A percentile compares a stretch with the other conserved stretches of the same genome.
phyloP scores from a whole-genome alignment of 2,329 filamentous ascomycete genomes.

The Arthrobotrys sinensis region DNA sequence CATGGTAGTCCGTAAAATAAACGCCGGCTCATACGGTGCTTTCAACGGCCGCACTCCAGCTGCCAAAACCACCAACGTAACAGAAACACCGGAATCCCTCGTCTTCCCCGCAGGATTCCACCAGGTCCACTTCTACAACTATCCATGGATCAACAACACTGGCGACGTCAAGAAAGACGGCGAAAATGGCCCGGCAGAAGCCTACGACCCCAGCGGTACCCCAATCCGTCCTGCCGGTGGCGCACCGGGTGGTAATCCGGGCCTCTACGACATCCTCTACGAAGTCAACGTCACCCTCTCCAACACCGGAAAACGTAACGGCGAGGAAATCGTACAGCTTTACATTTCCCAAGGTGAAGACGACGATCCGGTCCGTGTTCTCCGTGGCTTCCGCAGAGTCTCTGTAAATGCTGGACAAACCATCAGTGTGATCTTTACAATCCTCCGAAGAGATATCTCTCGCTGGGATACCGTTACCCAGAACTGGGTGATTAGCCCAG shows the following conservation, averaged over 20 bases:
- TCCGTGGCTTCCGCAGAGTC: constrained; percentile 87
- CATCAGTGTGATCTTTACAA: constrained; percentile 72
- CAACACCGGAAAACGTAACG: constrained; percentile 77
- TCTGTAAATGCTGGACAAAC: constrained; percentile 76
- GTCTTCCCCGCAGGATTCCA: constrained; percentile 76
- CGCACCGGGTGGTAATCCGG: constrained; percentile 73
- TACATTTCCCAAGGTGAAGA: constrained; percentile 86
- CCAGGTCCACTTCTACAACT: constrained; percentile 73
- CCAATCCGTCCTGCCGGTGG: constrained; percentile 77
- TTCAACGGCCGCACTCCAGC: constrained; percentile 71
- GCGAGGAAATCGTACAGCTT: constrained; percentile 82
- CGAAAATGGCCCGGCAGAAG: constrained; percentile 76
- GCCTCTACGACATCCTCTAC: constrained; percentile 79
- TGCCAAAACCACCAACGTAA: constrained; percentile 73
- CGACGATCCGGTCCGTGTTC: constrained; percentile 76
- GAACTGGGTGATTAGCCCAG: constrained; percentile 77
- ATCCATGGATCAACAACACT: constrained; percentile 79
- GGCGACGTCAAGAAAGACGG: constrained; percentile 75
- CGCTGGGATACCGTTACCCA: constrained; percentile 79
- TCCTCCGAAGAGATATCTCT: constrained; percentile 80
- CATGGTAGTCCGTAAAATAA: constrained; percentile 73
- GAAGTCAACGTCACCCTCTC: constrained; percentile 77
- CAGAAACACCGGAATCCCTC: constrained; percentile 75
- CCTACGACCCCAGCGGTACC: constrained; percentile 74
- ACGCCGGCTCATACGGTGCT: constrained; percentile 71